Conservation (phyloP, 805 yeast genomes). For the Yarrowia osloensis region DNA sequence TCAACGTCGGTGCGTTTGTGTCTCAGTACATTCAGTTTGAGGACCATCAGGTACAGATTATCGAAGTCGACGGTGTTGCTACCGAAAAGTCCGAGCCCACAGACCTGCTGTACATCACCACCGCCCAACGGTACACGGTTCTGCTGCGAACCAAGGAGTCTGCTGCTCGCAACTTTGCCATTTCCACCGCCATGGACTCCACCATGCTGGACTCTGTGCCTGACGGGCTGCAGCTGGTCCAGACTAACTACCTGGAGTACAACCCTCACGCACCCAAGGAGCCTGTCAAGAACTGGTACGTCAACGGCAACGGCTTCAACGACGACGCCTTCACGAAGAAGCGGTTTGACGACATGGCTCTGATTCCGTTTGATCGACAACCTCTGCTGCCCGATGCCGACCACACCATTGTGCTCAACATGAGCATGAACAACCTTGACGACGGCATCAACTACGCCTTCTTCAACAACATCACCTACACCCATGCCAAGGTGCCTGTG, state of each 20-base stretch:
- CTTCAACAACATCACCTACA: constrained; percentile 38
- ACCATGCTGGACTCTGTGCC: constrained; percentile 79
- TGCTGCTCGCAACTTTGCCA: constrained; percentile 65
- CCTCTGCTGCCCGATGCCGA: constrained; percentile 67
- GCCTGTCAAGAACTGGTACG: constrained; percentile 43
- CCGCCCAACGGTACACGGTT: constrained; percentile 86
- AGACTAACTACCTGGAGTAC: constrained; percentile 70
- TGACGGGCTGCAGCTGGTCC: constrained; percentile 60
- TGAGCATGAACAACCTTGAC: constrained; percentile 75
- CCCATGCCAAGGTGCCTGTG: constrained; percentile 32
- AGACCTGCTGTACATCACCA: constrained; percentile 70
- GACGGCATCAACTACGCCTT: constrained; percentile 85
- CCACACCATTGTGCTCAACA: constrained; percentile 62
- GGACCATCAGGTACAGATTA: constrained; percentile 78
- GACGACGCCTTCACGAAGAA: constrained; percentile 43
- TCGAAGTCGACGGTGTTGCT: constrained; percentile 87
- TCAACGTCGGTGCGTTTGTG: constrained; percentile 85
- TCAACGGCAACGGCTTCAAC: neutral
- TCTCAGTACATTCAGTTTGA: constrained; percentile 87
- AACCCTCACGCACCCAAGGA: constrained; percentile 42
- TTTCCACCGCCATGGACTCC: constrained; percentile 76
- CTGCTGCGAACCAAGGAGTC: constrained; percentile 69
- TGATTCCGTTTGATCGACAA: constrained; percentile 61
- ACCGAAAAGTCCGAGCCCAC: constrained; percentile 61
- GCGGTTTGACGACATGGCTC: constrained; percentile 72